A percentile compares a stretch with the other conserved stretches of the same genome.
These are phyloP conservation scores for Entonaema liquescens DNA, from an alignment of 495 filamentous ascomycete species.

Conservation along the genomic window DNA sequence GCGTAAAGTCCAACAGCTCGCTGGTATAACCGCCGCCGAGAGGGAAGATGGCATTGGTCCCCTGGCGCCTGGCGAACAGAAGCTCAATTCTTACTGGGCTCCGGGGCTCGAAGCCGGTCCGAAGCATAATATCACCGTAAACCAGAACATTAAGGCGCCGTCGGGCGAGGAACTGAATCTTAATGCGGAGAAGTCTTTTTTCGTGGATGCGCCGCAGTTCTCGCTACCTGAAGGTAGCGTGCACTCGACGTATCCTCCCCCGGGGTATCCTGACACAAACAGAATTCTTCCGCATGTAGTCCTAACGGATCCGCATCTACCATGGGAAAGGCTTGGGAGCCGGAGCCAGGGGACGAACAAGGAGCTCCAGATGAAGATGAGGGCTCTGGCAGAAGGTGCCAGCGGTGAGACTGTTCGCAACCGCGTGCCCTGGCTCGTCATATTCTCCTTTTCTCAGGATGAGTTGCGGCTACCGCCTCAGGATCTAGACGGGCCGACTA, in stretches of 20 bases:
- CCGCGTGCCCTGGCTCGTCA: slow-evolving; percentile 50
- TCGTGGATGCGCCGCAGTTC: slow-evolving; percentile 27
- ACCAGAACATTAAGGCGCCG: not conserved
- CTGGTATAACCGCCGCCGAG: not conserved
- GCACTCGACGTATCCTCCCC: slow-evolving; percentile 51
- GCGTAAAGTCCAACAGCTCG: not conserved
- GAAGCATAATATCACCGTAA: not conserved
- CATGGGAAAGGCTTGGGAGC: slow-evolving; percentile 54
- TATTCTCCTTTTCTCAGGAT: slow-evolving; percentile 50
- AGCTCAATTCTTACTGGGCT: not conserved
- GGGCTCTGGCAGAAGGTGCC: not conserved
- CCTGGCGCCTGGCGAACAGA: not conserved
- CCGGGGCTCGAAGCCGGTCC: not conserved
- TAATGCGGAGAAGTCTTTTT: slow-evolving; percentile 20
- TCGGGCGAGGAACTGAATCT: not conserved
- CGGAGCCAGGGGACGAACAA: not conserved
- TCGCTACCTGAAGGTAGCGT: slow-evolving; percentile 21
- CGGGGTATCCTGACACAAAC: slow-evolving; percentile 48
- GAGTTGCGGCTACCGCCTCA: slow-evolving; percentile 27
- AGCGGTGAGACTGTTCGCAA: slow-evolving; percentile 32
- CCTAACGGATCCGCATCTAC: slow-evolving; percentile 57
- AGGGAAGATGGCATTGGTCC: not conserved
- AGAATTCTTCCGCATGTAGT: slow-evolving; percentile 59
- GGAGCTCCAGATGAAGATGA: slow-evolving; percentile 2
- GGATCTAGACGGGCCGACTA: slow-evolving; percentile 1